Evolutionary conservation across 208 protist genomes (phyloP), one percentile per base, ranked within the genome.

Genomic region (Crithidia expoeki): DNA sequence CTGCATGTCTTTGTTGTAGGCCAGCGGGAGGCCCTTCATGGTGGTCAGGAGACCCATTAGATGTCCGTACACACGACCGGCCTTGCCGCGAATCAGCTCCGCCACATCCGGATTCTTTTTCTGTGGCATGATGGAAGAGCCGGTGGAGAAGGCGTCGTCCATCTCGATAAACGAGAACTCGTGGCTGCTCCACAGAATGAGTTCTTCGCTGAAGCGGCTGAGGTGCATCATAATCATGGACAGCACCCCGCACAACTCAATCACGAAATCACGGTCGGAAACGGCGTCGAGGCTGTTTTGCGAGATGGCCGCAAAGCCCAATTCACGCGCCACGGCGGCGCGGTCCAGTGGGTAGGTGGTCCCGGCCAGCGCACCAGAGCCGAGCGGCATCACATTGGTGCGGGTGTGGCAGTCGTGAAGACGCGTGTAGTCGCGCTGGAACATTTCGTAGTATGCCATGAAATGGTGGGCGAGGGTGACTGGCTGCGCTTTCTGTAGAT

Each of bases 1-100:
- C 64, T 77, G 72, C 72, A 77, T 77, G 30, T 77, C 72, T 52
- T 77, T 77, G 62, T 77, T 77, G 64, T 77, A 77, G n/a, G 72
- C 72, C 19, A 77, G 72, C 56, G 72, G 72, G 34, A 77, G 62
- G 10, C 72, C 72, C 34, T 77, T 77, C 72, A 77, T 77, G 23
- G 72, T 77, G 55, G 63, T 71, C 16, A 77, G 72, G 12, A 77
- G 58, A 17, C 63, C 64, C 72, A 67, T 71, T 21, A 71, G 56
- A 38, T 77, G 72, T 1, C 72, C 72, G 51, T 61, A 77, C n/a
- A 77, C 72, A 30, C 72, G 72, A 16, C 72, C 72, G 7, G 62
- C 60, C 64, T 77, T 77, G 56, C 72, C 72, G 57, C 72, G 72
- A 49, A 77, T 77, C 14, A 77, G 58, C 63, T 77, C 72, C 36